Percentiles rank a stretch among this genome's conserved stretches.
These are phyloP conservation scores for Cardamine chenopodiifolia DNA, from an alignment of 345 rosid genomes.

Conservation along the genomic window DNA sequence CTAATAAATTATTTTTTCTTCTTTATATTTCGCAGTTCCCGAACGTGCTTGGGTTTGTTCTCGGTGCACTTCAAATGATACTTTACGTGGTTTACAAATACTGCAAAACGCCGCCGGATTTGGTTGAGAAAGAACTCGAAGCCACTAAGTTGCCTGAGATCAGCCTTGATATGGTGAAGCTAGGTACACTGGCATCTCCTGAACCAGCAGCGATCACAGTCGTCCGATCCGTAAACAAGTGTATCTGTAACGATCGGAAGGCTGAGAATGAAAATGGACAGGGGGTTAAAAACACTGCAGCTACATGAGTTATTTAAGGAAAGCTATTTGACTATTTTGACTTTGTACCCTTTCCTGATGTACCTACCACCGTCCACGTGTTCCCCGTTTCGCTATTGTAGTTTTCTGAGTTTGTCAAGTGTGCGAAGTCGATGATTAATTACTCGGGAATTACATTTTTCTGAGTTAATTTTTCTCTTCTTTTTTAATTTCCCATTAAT, in stretches of 20 bases:
- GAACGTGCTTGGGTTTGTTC: constrained; percentile 52
- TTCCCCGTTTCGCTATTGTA: background rate
- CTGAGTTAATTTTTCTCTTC: constrained; percentile 27
- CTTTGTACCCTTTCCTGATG: constrained; percentile 26
- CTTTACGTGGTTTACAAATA: constrained; percentile 53
- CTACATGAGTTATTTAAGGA: constrained; percentile 5
- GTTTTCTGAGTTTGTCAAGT: constrained; percentile 24
- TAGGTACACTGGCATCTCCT: constrained; percentile 35
- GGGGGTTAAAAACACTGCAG: constrained; percentile 23
- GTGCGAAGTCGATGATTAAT: constrained; percentile 36
- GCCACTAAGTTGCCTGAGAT: constrained; percentile 41
- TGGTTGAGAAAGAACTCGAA: constrained; percentile 39
- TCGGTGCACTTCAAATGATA: constrained; percentile 61
- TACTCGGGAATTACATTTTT: constrained; percentile 16
- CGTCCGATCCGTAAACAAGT: constrained; percentile 20
- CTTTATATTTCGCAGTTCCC: constrained; percentile 48
- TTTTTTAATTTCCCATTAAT: constrained; percentile 26
- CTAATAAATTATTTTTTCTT: constrained; percentile 9
- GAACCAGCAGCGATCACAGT: constrained; percentile 25
- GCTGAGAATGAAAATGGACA: constrained; percentile 33
- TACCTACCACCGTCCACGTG: constrained; percentile 19
- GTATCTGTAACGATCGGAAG: constrained; percentile 32
- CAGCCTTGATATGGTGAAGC: constrained; percentile 39
- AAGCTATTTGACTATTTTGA: constrained; percentile 36
- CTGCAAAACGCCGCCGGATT: constrained; percentile 42